A percentile compares a stretch with the other conserved stretches of the same genome.
Evolutionary conservation across 2,329 filamentous ascomycete genomes (phyloP).

Genomic region (Elsinoe necatrix): DNA sequence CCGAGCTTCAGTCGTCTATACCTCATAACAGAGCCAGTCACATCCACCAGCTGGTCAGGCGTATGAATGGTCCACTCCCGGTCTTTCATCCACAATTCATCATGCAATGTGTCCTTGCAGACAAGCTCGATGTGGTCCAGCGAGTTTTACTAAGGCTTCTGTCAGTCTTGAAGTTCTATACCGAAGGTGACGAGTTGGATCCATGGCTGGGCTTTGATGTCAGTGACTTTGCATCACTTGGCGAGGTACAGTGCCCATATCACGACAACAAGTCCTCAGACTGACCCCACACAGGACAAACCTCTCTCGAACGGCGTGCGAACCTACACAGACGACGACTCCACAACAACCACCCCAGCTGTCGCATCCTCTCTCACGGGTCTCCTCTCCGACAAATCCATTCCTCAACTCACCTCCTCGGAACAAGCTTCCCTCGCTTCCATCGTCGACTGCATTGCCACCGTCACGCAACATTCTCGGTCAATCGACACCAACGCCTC

Average conservation of each 20-base stretch:
- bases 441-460: slow-evolving; percentile 60
- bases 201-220: slow-evolving; percentile 58
- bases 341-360: slow-evolving; percentile 61
- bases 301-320: not conserved
- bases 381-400: slow-evolving; percentile 61
- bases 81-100: slow-evolving; percentile 89
- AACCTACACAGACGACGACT: slow-evolving; percentile 49
- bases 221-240: slow-evolving; percentile 42
- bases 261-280: not conserved
- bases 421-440: slow-evolving; percentile 16
- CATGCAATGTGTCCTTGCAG: slow-evolving; percentile 74
- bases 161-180: slow-evolving; percentile 71
- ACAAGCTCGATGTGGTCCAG: slow-evolving; percentile 65
- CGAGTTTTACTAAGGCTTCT: slow-evolving; percentile 64
- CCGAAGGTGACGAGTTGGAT: slow-evolving; percentile 71
- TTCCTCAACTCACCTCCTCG: slow-evolving; percentile 41
- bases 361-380: slow-evolving; percentile 64
- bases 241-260: slow-evolving; percentile 33
- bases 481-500: slow-evolving; percentile 88
- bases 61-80: slow-evolving; percentile 77
- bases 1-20: slow-evolving; percentile 44
- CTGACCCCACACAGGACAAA: not conserved
- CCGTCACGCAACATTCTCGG: slow-evolving; percentile 76
- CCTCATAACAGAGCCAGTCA: slow-evolving; percentile 50
- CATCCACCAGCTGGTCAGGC: slow-evolving; percentile 71